Percentiles rank a stretch among this genome's conserved stretches.
Conservation (phyloP, 2,329 filamentous ascomycete genomes). For the Monilinia fructigena region DNA sequence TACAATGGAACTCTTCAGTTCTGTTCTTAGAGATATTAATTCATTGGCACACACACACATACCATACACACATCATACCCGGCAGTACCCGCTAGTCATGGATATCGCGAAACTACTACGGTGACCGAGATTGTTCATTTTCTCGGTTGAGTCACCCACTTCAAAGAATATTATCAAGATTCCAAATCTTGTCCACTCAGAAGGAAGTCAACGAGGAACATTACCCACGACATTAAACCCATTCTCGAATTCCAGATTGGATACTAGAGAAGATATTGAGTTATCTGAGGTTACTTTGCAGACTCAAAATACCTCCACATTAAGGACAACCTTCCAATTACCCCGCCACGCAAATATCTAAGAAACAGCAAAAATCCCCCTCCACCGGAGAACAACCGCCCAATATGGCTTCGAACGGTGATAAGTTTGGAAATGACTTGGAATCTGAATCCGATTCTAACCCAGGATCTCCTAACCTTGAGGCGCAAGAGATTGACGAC, state of each 20-base stretch:
- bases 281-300: not conserved
- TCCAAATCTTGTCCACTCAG: constrained; percentile 15
- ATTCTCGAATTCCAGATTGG: constrained; percentile 7
- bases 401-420: constrained; percentile 47
- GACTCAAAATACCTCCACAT: constrained; percentile 9
- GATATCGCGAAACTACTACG: constrained; percentile 9
- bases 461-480: constrained; percentile 55
- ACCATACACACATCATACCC: not conserved
- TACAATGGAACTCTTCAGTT: not conserved
- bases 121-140: constrained; percentile 15
- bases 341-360: constrained; percentile 26
- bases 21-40: not conserved
- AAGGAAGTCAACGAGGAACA: constrained; percentile 9
- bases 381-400: constrained; percentile 27
- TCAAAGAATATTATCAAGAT: constrained; percentile 23
- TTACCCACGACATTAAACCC: constrained; percentile 11
- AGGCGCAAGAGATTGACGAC: constrained; percentile 55
- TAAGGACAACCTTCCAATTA: constrained; percentile 12
- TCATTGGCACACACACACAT: not conserved
- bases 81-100: constrained; percentile 12
- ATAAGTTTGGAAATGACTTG: constrained; percentile 69
- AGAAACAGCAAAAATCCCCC: constrained; percentile 16
- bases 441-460: constrained; percentile 63
- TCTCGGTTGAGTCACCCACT: constrained; percentile 26
- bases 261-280: constrained; percentile 4